Evolutionary conservation across 1,284 basidiomycete genomes (phyloP), one percentile per base, ranked within the genome.

Genomic region (Leccinum pallidistipes): DNA sequence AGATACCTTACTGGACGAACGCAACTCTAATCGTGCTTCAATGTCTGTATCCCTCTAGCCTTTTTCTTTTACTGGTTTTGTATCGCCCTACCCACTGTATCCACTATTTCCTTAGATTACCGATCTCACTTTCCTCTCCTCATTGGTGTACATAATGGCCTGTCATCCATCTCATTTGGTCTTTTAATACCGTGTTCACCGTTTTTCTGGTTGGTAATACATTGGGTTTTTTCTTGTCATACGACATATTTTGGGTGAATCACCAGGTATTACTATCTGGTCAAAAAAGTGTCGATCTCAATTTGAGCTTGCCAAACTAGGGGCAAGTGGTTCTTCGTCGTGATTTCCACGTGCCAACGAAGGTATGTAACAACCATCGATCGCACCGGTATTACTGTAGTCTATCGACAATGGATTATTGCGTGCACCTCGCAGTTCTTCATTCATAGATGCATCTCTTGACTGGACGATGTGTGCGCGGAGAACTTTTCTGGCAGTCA

Each of bases 1-100:
- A 40, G 51, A 50, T 18, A 52, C 49, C 31, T 59, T 64, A 74
- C 55, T 64, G 57, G 66, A 74, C 45, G 50, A 64, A 60, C 50
- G 38, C 62, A 56, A 55, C 56, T 38, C 38, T 75, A 74, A 69
- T 72, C 29, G 56, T 65, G 62, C 52, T 27, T 49, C 59, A 43
- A 61, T 16, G 52, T 36, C 47, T 65, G 63, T 68, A 74, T 66
- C 51, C 11, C 18, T 24, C 18, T 31, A 38, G 53, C 24, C n/a
- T 45, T 60, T 60, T 62, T 55, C 47, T 54, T 54, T 55, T 32
- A 58, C 43, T 51, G 47, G 56, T 57, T 45, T 40, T 64, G 43
- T 55, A 57, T 43, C 60, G 32, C 62, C 14, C 8, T 62, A 49
- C 60, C 58, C 55, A 38, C 12, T 31, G 53, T 52, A 45, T 21